Evolutionary conservation across 305 asterid species (phyloP), one percentile per base, ranked within the genome.

Genomic region (Rubia tinctorum): DNA sequence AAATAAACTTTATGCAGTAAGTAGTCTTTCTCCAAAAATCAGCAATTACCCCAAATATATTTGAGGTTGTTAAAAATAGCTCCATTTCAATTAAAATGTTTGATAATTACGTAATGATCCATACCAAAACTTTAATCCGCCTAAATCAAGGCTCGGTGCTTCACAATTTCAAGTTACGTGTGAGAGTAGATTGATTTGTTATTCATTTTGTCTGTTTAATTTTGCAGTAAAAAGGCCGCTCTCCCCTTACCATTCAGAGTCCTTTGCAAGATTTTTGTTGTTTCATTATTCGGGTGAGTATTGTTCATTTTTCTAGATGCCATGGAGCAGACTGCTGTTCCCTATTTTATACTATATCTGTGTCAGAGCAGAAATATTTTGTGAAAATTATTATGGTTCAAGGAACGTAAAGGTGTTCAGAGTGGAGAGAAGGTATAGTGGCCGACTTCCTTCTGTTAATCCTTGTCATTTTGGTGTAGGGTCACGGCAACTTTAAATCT

Each of bases 281-380:
- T 83, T 55, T 72, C 90, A 22, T 43, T 83, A 15, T 75, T 44
- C 30, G 97, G 97, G 97, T 88, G 80, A 0, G 89, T 65, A 68
- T 64, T 14, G 10, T 17, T 53, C 59, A 53, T 2, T 17, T 53
- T 53, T 51, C 2, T 53, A 12, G 7, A 49, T 6, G 14, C 8
- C 0, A 47, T 30, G 34, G 34, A 30, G 34, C 34, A 30, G 3
- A 30, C 3, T 30, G 34, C 34, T 30, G 1, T 30, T 30, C 34
- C 34, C 34, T 30, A 3, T 30, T 30, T 30, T 30, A 1, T 30
- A 30, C 34, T 30, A 30, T 30, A 30, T 30, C 34, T 30, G 34
- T 30, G 34, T 30, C 34, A 30, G 3, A 30, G 6, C 22, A 17
- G 23, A 53, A 53, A 53, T 17, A 17, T 17, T 51, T 13, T 51